Percentiles rank a stretch among this genome's conserved stretches.
phyloP scores from a whole-genome alignment of 768 basidiomycete genomes.

The Psilocybe cubensis region DNA sequence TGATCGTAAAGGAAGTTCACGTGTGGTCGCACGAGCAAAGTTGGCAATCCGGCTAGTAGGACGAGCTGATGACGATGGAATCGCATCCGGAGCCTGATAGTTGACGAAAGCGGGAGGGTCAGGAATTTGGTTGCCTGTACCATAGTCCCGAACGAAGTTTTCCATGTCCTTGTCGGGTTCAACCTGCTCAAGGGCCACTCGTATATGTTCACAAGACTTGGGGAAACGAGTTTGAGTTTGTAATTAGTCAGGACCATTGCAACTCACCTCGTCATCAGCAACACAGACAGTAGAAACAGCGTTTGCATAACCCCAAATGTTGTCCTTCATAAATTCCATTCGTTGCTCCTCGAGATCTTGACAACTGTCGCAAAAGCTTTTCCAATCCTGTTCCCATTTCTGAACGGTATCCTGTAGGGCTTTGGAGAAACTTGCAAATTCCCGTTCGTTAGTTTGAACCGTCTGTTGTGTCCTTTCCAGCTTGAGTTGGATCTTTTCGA shows the following conservation, averaged over 20 bases:
- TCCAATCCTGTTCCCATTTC: conserved; percentile 96
- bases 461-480: conserved; percentile 91
- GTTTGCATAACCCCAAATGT: conserved; percentile 96
- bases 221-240: conserved; percentile 6
- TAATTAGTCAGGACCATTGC: neutral
- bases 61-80: conserved; percentile 60
- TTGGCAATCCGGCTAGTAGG: conserved; percentile 60
- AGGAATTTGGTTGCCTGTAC: conserved; percentile 87
- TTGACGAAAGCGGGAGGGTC: conserved; percentile 89
- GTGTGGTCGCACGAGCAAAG: conserved; percentile 50
- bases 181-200: conserved; percentile 85
- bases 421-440: conserved; percentile 86
- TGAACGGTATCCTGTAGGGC: conserved; percentile 76
- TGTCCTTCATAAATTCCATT: conserved; percentile 93
- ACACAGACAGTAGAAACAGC: conserved; percentile 96
- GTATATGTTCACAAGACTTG: conserved; percentile 92
- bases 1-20: conserved; percentile 37
- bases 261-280: conserved; percentile 86
- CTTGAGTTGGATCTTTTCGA: conserved; percentile 88
- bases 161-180: conserved; percentile 90
- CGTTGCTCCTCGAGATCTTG: conserved; percentile 97
- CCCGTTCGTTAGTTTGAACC: conserved; percentile 88
- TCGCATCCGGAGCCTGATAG: conserved; percentile 69
- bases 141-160: conserved; percentile 85
- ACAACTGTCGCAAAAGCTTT: conserved; percentile 88